Conservation (phyloP, 2,329 filamentous ascomycete species). For the Lachnellula hyalina region DNA sequence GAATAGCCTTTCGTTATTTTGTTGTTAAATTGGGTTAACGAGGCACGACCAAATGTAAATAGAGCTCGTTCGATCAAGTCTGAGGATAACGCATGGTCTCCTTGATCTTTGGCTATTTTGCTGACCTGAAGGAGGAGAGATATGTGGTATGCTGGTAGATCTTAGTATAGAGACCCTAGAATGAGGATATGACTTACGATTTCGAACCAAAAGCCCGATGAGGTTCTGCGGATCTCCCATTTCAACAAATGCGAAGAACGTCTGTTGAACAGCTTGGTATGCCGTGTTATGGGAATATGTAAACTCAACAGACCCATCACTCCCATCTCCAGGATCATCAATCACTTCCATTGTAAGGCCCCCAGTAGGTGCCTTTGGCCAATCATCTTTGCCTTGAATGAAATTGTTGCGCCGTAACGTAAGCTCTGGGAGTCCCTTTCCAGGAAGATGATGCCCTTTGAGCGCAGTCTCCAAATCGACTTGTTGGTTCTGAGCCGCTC, state of each 20-base stretch:
- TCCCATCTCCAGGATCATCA: constrained; percentile 32
- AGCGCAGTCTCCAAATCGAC: constrained; percentile 35
- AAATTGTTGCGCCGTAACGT: constrained; percentile 60
- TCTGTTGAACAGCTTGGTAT: constrained; percentile 69
- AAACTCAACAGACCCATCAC: constrained; percentile 64
- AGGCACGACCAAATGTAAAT: constrained; percentile 87
- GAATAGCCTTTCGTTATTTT: constrained; percentile 74
- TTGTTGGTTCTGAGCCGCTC: constrained; percentile 38
- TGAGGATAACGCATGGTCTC: constrained; percentile 78
- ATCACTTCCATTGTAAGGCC: constrained; percentile 76
- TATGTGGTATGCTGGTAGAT: constrained; percentile 69
- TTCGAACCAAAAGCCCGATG: constrained; percentile 65
- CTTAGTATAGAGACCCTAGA: constrained; percentile 16
- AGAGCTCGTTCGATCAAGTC: constrained; percentile 87
- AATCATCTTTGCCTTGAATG: constrained; percentile 66
- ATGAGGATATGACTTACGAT: constrained; percentile 41
- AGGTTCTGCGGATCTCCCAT: constrained; percentile 79
- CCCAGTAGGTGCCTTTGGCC: constrained; percentile 65
- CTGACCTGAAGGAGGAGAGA: constrained; percentile 91
- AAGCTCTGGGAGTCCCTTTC: constrained; percentile 52
- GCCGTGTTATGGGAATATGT: constrained; percentile 66
- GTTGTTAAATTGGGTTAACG: constrained; percentile 74
- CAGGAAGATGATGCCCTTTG: constrained; percentile 41
- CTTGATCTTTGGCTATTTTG: constrained; percentile 85
- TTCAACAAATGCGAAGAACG: constrained; percentile 77